Base-by-base conservation (phyloP, 495 filamentous ascomycete genomes). In the Talaromyces ruber region DNA sequence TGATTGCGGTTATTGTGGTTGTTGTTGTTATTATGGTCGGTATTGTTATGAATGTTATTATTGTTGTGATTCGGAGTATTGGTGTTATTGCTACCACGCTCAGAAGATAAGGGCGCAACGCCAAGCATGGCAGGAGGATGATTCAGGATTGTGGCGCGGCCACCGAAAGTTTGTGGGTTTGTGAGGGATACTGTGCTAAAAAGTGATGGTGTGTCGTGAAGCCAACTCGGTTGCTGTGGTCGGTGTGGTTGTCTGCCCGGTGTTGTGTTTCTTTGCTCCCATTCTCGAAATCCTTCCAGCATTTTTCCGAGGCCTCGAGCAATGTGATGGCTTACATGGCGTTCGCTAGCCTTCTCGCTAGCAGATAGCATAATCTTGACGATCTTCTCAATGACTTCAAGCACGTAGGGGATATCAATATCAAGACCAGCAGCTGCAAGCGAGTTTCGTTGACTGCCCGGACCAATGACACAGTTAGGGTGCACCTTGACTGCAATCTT, bases 281-380 rank as follows among this genome's bases (percentile, higher is more conserved):
- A 80, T 57, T 78, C 75, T 50, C 78, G 76, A 14, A 78, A 67
- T 6, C 77, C 77, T 5, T 73, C 73, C n/a, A 80, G 70, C 77
- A 80, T 83, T 66, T 83, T 84, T 50, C 73, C 72, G 54, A 83
- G 67, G 8, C 81, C 81, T 30, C 74, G 74, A 2, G 81, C 78
- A 43, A 84, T 79, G 55, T 83, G 79, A 55, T 81, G 77, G 61
- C 81, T 81, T 6, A 84, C 73, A 63, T 84, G 81, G 16, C 77
- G 76, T 64, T 83, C 79, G 55, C 80, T 80, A 16, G 78, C 79
- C 14, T 74, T 68, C 58, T 76, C 74, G 59, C 80, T 81, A 60
- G 76, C 80, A 7, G 72, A 74, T 1, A 77, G 68, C 73, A 83
- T 77, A 66, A 83, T 63, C 54, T 75, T 73, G 60, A 82, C 73